These are phyloP conservation scores for Suillus clintonianus DNA, from an alignment of 768 basidiomycete genomes.

Conservation along the genomic window DNA sequence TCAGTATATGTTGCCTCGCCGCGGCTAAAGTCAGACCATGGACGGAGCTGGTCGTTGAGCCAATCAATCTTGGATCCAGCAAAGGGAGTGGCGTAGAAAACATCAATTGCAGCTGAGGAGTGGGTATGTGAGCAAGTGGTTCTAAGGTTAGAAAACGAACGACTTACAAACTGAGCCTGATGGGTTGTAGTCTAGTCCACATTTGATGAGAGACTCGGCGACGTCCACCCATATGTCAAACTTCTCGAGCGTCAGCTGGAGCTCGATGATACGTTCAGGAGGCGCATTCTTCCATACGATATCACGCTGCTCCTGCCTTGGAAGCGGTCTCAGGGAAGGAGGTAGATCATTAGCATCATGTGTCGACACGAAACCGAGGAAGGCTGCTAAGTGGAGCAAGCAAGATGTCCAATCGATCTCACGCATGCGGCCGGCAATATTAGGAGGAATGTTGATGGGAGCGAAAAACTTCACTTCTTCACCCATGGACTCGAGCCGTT, in stretches of 20 bases:
- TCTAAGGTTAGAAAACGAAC: neutral
- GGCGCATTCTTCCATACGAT: slow-evolving; percentile 28
- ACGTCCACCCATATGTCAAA: slow-evolving; percentile 32
- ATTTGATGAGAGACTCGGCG: slow-evolving; percentile 29
- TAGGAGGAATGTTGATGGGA: slow-evolving; percentile 37
- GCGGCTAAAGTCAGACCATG: neutral
- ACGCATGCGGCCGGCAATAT: slow-evolving; percentile 41
- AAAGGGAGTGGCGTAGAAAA: slow-evolving; percentile 29
- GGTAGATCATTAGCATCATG: slow-evolving; percentile 22
- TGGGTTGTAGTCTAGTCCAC: slow-evolving; percentile 29
- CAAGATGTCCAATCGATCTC: slow-evolving; percentile 42
- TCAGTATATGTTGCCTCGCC: slow-evolving; percentile 16
- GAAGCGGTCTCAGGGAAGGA: slow-evolving; percentile 17
- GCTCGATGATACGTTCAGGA: slow-evolving; percentile 25
- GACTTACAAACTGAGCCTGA: slow-evolving; percentile 28
- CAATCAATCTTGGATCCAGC: slow-evolving; percentile 26
- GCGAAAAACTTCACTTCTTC: slow-evolving; percentile 35
- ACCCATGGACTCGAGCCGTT: slow-evolving; percentile 29
- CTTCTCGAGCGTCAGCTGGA: slow-evolving; percentile 24
- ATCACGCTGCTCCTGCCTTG: slow-evolving; percentile 23
- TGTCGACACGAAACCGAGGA: slow-evolving; percentile 36
- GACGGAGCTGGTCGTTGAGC: slow-evolving; percentile 28
- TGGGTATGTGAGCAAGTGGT: slow-evolving; percentile 4
- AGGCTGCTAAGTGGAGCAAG: slow-evolving; percentile 42
- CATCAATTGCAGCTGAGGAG: slow-evolving; percentile 17